Evolutionary conservation across 2,329 filamentous ascomycete species (phyloP).

Genomic region (Davidsoniella australis): DNA sequence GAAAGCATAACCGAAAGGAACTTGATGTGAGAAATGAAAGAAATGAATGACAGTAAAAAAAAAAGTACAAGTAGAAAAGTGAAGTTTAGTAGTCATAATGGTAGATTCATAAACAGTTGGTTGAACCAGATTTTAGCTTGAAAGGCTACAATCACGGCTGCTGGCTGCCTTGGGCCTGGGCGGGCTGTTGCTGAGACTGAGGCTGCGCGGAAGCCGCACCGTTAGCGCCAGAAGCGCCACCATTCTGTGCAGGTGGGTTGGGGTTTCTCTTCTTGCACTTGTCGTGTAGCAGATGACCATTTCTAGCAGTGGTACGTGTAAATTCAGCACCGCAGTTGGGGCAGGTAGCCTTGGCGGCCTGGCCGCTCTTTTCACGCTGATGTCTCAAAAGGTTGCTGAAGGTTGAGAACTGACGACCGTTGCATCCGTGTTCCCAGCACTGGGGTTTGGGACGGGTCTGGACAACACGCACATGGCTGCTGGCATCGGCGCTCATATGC

Average conservation of each 20-base stretch:
- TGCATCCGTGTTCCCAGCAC: constrained; percentile 95
- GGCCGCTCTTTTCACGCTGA: constrained; percentile 86
- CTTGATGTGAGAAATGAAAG: not conserved
- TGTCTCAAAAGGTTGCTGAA: constrained; percentile 90
- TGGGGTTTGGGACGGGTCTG: constrained; percentile 79
- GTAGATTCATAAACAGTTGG: too few relatives aligned
- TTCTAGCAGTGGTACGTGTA: constrained; percentile 71
- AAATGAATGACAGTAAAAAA: constrained; percentile 1
- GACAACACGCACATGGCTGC: constrained; percentile 46
- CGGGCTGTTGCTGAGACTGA: not conserved
- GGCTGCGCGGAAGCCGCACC: not conserved
- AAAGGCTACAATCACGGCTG: not conserved
- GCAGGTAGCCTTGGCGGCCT: constrained; percentile 74
- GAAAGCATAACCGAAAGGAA: not conserved
- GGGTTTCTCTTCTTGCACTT: constrained; percentile 59
- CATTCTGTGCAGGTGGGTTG: not conserved
- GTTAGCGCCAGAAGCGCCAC: constrained; percentile 1
- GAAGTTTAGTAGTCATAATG: too few relatives aligned
- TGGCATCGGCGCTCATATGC: constrained; percentile 11
- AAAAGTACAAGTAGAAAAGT: not conserved
- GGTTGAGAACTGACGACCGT: constrained; percentile 86
- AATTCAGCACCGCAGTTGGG: constrained; percentile 88
- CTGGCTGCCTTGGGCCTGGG: not conserved
- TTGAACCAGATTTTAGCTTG: too few relatives aligned
- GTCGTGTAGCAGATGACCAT: constrained; percentile 70